Evolutionary conservation across 768 basidiomycete genomes (phyloP), one percentile per base, ranked within the genome.

Genomic region (Russula virescens): DNA sequence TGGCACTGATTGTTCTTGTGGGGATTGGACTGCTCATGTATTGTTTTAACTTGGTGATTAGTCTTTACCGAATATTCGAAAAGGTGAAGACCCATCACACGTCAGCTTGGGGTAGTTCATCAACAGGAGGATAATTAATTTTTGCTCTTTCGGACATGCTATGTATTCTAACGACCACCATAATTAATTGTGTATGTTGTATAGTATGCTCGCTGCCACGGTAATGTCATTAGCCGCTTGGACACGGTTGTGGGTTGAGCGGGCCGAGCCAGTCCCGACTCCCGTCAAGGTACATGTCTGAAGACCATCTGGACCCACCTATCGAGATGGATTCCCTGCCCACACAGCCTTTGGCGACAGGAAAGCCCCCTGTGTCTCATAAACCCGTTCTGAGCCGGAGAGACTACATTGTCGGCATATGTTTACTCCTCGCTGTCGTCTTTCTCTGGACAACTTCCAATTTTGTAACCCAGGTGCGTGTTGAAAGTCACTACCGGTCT

Each of bases 361-460:
- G 31, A 43, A 60, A 63, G 5, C 59, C 58, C 1, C 47, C 46
- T 8, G n/a, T 34, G 6, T 47, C 49, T 14, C 46, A 34, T n/a
- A 45, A 55, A 9, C 34, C 43, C 6, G 55, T 54, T 16, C 31
- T 31, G 31, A 31, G 31, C 8, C 71, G 69, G 52, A 73, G 67
- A 28, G 71, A 81, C 62, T 85, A 83, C 70, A 55, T 74, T 25
- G 68, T 83, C 31, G 92, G 92, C 55, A 85, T 94, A 56, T 75
- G 76, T 28, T 76, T 94, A 47, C 81, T 94, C 23, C 71, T 92
- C 2, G 61, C 84, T 21, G 92, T 95, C 55, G 91, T 93, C 42
- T 64, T 91, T 40, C 80, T 97, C 14, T 98, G 95, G 95, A 96
- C 94, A 18, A 75, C 80, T 13, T 89, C 88, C 51, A 95, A 88